Conservation (phyloP, 2,329 filamentous ascomycete genomes). For the Cladophialophora carrionii region DNA sequence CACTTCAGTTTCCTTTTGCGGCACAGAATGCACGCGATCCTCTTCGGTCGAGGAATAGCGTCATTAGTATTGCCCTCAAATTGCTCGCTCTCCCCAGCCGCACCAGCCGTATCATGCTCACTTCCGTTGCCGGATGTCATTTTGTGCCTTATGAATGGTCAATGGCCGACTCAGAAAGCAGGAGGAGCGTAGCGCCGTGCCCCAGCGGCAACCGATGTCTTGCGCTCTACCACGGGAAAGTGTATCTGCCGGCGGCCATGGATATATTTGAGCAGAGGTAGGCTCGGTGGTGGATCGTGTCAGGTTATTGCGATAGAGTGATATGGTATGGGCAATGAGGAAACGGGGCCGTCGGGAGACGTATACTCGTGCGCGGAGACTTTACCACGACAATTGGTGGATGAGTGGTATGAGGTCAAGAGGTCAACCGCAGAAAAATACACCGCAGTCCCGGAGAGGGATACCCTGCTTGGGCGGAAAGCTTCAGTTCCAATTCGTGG, state of each 20-base stretch:
- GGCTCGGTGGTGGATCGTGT: neutral
- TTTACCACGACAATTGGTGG: neutral
- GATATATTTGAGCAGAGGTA: neutral
- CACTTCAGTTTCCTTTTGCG: slow-evolving; percentile 68
- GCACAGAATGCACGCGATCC: slow-evolving; percentile 93
- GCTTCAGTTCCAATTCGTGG: neutral
- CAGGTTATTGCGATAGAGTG: neutral
- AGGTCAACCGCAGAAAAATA: neutral
- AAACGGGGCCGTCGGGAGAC: neutral
- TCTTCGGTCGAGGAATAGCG: slow-evolving; percentile 75
- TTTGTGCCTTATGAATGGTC: neutral
- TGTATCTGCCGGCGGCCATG: neutral
- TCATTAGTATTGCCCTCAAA: slow-evolving; percentile 20
- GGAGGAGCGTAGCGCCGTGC: neutral
- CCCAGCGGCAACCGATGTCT: neutral
- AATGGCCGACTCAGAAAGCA: neutral
- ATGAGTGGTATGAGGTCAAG: neutral
- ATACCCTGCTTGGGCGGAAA: neutral
- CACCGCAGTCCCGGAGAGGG: neutral
- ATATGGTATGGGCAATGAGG: neutral
- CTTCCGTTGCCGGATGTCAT: slow-evolving; percentile 22
- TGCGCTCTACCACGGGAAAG: neutral
- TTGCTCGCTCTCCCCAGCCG: slow-evolving; percentile 17
- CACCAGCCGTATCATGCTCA: slow-evolving; percentile 12
- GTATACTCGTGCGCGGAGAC: neutral